Evolutionary conservation across 2,329 filamentous ascomycete species (phyloP), one percentile per base, ranked within the genome.

Genomic region (Colletotrichum eremochloae): DNA sequence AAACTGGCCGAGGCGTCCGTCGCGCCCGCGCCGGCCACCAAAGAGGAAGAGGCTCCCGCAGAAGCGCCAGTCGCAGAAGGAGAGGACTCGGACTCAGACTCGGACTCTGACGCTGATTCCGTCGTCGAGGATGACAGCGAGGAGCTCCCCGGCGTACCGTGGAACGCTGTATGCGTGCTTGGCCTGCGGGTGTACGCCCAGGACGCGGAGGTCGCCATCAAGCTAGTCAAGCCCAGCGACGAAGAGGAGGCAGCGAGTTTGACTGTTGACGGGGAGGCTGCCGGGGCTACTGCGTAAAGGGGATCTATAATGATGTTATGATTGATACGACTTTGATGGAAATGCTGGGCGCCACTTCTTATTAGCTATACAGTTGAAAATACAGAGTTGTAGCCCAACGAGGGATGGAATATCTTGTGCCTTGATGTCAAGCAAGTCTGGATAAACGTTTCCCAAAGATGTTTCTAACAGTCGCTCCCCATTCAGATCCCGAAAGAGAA

Each of bases 81-180:
- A 4, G 71, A 67, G 31, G 63, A 55, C 14, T 11, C 12, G 20
- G 44, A n/a, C 20, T 73, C 67, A 5, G 72, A 74, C 4, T 53
- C 64, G 11, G 72, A 72, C 15, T 53, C 61, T 0, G 67, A 74
- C 6, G 15, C 52, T n/a, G 71, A 68, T 53, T 48, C 64, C 7
- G 18, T 12, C 5, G 52, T 42, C 18, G 52, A 46, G 3, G 74
- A 76, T 12, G 73, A 75, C 1, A 74, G 76, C 24, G 68, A 75
- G 5, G 71, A 67, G 8, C 60, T 44, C 8, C 44, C 71, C 3
- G 75, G 75, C 8, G 72, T 77, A 12, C 80, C 80, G 1, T 84
- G 82, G 83, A 84, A 84, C 52, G 80, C 83, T n/a, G 81, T 84
- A 33, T 83, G 81, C 63, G 82, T 84, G 12, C 75, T 83, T 50